Evolutionary conservation across 352 stramenopile species (phyloP).

Genomic region (Globisporangium iwayamae): DNA sequence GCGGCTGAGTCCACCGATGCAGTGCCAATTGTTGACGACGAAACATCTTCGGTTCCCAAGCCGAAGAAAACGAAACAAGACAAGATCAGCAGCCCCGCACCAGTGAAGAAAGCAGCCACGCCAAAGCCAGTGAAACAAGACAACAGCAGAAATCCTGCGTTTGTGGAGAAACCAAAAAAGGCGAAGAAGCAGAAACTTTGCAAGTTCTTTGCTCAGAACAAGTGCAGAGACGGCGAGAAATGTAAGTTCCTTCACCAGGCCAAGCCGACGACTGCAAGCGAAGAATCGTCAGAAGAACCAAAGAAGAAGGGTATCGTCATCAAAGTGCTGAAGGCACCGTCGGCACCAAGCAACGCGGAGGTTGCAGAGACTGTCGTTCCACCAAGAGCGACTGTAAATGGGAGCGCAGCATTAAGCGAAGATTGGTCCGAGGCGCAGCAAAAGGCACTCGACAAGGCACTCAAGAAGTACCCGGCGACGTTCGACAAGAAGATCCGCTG

Average conservation of each 20-base stretch:
- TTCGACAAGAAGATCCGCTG: slow-evolving; percentile 75
- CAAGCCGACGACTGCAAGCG: slow-evolving; percentile 6
- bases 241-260: slow-evolving; percentile 22
- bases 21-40: neutral
- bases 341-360: neutral
- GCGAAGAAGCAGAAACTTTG: slow-evolving; percentile 22
- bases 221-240: slow-evolving; percentile 42
- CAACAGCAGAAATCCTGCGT: neutral
- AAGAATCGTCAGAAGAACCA: slow-evolving; percentile 1
- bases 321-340: slow-evolving; percentile 9
- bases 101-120: slow-evolving; percentile 6
- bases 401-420: slow-evolving; percentile 8
- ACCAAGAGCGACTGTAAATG: neutral
- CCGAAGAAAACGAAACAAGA: slow-evolving; percentile 7
- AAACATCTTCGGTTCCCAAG: neutral
- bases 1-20: neutral
- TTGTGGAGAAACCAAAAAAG: slow-evolving; percentile 11
- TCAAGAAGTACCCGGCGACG: slow-evolving; percentile 68
- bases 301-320: slow-evolving; percentile 10
- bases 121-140: slow-evolving; percentile 11
- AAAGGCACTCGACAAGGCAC: slow-evolving; percentile 50
- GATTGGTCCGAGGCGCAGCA: slow-evolving; percentile 71
- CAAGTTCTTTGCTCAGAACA: slow-evolving; percentile 46
- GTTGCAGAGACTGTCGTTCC: neutral
- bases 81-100: neutral